Conservation (phyloP, 345 rosid genomes). For the thale cress (Arabidopsis thaliana) region DNA sequence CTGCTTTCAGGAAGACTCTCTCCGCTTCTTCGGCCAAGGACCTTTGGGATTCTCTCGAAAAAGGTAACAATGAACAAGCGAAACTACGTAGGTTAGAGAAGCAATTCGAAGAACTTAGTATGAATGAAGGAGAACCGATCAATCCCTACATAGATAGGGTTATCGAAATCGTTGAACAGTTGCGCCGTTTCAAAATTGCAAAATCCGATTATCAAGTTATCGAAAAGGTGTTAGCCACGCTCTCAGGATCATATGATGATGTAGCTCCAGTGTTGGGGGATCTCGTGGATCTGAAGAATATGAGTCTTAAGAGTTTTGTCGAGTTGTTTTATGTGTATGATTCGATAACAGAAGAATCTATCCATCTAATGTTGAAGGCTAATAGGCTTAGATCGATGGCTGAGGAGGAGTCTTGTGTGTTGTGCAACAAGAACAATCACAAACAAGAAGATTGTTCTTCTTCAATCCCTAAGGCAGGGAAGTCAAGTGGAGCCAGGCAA, state of each 20-base stretch:
- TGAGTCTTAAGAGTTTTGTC: conserved; percentile 8
- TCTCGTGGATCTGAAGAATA: conserved; percentile 15
- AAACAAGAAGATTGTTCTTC: neutral
- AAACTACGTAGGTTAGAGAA: conserved; percentile 21
- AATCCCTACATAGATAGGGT: conserved; percentile 24
- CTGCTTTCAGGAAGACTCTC: conserved; percentile 14
- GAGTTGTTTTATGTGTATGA: neutral
- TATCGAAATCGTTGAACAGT: conserved; percentile 1
- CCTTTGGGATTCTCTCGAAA: conserved; percentile 27
- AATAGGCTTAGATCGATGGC: neutral
- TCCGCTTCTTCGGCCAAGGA: conserved; percentile 26
- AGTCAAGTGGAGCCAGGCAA: neutral
- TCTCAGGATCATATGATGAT: neutral
- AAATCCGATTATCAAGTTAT: conserved; percentile 25
- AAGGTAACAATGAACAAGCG: conserved; percentile 24
- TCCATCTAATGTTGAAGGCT: neutral
- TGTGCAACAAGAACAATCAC: neutral
- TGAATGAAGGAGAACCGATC: conserved; percentile 24
- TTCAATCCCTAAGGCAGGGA: neutral
- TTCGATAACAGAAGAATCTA: neutral
- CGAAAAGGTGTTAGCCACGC: conserved; percentile 11
- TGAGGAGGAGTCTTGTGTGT: neutral
- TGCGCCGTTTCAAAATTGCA: neutral
- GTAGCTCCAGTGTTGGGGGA: conserved; percentile 5
- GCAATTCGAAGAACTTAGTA: conserved; percentile 12